phyloP scores from a whole-genome alignment of 768 basidiomycete genomes.

The Phylloporus scabripes region DNA sequence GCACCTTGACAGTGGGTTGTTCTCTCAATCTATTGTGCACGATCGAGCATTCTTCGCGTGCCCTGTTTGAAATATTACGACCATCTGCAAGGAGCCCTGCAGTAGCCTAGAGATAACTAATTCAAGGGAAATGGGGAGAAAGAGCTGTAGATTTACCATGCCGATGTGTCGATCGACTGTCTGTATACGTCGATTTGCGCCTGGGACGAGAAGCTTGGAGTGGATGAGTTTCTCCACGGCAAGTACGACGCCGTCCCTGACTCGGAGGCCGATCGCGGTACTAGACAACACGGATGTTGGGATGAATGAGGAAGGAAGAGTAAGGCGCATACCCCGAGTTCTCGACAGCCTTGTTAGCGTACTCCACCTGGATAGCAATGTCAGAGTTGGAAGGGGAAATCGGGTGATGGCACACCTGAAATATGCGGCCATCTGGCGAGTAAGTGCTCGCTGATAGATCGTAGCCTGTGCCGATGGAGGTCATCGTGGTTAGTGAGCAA shows the following conservation, averaged over 20 bases:
- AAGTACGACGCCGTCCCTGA: conserved; percentile 90
- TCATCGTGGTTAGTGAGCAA: conserved; percentile 50
- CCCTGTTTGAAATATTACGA: conserved; percentile 77
- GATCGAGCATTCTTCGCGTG: conserved; percentile 75
- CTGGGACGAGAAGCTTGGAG: conserved; percentile 92
- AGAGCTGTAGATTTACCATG: conserved; percentile 47
- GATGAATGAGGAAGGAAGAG: neutral
- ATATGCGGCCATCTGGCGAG: conserved; percentile 96
- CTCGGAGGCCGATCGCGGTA: conserved; percentile 92
- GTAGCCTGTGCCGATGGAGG: conserved; percentile 98
- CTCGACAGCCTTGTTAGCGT: conserved; percentile 97
- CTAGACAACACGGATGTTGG: conserved; percentile 35
- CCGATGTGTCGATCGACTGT: conserved; percentile 93
- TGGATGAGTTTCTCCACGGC: conserved; percentile 98
- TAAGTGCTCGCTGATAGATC: conserved; percentile 93
- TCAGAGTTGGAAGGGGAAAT: conserved; percentile 1
- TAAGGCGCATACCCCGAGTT: conserved; percentile 74
- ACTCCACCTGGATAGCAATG: conserved; percentile 68
- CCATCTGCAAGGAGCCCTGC: conserved; percentile 93
- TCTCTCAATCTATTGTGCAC: conserved; percentile 69
- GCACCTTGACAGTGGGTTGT: conserved; percentile 75
- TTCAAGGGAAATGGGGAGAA: neutral
- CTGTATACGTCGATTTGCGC: conserved; percentile 88
- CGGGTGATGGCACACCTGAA: conserved; percentile 62
- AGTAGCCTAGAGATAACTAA: conserved; percentile 57